phyloP scores from a whole-genome alignment of 106 monocot genomes.

The Dendrobium catenatum region DNA sequence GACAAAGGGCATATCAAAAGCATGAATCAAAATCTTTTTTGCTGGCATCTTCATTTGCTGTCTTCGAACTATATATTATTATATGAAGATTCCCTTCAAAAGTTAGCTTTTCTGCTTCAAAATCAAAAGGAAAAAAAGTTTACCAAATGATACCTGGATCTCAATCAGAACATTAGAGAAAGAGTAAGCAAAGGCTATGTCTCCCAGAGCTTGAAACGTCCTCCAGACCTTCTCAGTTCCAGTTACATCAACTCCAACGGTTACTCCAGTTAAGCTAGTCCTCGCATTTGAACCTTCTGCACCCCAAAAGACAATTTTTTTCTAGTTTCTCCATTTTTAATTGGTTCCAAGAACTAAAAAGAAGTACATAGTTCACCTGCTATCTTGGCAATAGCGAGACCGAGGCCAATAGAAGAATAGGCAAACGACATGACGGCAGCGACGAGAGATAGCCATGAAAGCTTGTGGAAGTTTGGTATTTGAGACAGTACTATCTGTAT shows the following conservation, averaged over 20 bases:
- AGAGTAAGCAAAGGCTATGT: conserved; percentile 76
- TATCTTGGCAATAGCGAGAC: conserved; percentile 75
- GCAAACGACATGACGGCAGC: conserved; percentile 77
- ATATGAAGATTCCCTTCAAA: not conserved
- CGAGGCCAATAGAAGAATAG: conserved; percentile 79
- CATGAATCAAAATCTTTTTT: too few relatives aligned
- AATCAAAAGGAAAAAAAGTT: not conserved
- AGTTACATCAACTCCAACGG: conserved; percentile 60
- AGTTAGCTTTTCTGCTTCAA: not conserved
- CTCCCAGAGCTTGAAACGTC: conserved; percentile 63
- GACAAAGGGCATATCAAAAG: not conserved
- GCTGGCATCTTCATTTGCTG: too few relatives aligned
- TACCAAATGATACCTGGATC: conserved; percentile 52
- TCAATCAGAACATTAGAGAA: conserved; percentile 70
- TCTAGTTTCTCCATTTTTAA: not conserved
- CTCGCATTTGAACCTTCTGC: conserved; percentile 30
- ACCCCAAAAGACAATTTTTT: not conserved
- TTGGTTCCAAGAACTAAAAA: not conserved
- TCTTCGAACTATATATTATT: too few relatives aligned
- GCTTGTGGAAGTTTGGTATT: conserved; percentile 72
- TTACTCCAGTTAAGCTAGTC: conserved; percentile 46
- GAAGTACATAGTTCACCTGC: conserved; percentile 34
- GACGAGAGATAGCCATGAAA: conserved; percentile 77
- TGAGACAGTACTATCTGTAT: conserved; percentile 73
- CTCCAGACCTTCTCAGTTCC: conserved; percentile 71